Conservation (phyloP, 139 green algal species). For the Nannochloris sp. region DNA sequence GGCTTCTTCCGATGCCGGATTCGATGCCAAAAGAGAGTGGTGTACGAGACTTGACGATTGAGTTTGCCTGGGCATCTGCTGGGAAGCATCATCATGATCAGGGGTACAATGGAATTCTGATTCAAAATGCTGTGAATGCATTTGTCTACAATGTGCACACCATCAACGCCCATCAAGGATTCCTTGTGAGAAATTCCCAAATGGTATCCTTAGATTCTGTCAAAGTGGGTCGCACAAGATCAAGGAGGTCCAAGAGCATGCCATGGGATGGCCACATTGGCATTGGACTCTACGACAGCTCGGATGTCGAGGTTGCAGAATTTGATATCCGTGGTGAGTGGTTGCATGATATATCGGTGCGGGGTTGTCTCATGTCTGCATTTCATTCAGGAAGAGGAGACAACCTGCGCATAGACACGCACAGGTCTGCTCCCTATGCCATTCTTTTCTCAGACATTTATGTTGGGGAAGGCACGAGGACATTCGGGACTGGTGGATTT, state of each 20-base stretch:
- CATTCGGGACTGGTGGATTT: constrained; percentile 4
- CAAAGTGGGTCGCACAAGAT: not conserved
- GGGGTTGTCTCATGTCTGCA: not conserved
- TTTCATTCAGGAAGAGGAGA: constrained; percentile 8
- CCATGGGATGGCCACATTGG: constrained; percentile 7
- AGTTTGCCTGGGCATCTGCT: not conserved
- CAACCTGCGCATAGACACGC: constrained; percentile 4
- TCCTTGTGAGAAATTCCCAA: not conserved
- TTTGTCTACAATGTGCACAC: constrained; percentile 4
- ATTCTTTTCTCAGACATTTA: constrained; percentile 10
- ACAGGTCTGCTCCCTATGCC: constrained; percentile 5
- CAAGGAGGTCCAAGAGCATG: not conserved
- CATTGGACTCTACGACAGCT: constrained; percentile 10
- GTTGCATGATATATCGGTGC: constrained; percentile 2
- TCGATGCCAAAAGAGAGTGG: constrained; percentile 1
- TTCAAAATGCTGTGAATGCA: constrained; percentile 8
- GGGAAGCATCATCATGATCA: not conserved
- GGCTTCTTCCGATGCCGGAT: not conserved
- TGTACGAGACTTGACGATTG: constrained; percentile 1
- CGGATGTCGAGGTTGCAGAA: constrained; percentile 7
- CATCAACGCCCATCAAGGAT: constrained; percentile 1
- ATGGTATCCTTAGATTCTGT: not conserved
- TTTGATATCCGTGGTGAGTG: constrained; percentile 8
- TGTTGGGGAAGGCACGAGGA: not conserved
- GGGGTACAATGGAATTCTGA: constrained; percentile 6